Base-by-base conservation (phyloP, 148 eudicot genomes). In the Silene conica region DNA sequence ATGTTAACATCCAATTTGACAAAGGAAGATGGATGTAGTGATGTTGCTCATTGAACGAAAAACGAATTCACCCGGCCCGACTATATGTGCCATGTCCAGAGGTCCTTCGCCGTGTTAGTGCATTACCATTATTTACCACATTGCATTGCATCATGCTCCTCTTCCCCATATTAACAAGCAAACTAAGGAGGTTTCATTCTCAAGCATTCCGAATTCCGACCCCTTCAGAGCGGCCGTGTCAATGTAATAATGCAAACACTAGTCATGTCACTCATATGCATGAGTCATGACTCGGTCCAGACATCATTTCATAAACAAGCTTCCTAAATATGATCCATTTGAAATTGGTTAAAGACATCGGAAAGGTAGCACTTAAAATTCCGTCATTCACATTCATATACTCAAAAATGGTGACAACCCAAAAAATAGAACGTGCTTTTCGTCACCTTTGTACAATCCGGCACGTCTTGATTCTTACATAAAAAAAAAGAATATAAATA, bases 401-500 rank as follows among this genome's bases (percentile, higher is more conserved):
- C 65, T 61, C 65, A 20, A 22, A 61, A 23, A 61, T 59, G 55
- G 16, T 8, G 9, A 9, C 56, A 23, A 52, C 54, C 11, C 59
- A 25, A 69, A 25, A 19, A 3, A 52, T 50, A 46, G 38, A 48
- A 15, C 56, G 23, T 16, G 23, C 28, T 69, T 48, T 10, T 46
- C 4, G n/a, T 68, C 25, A 34, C 18, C 34, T 69, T 23, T 50
- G 72, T 69, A 69, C 72, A 69, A 69, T 69, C 22, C 21, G 21
- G 43, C 22, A 25, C 11, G 13, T 69, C 52, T 52, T 19, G 34
- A 46, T 46, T 68, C 58, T 48, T 46, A 46, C 71, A 68, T 28
- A 50, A 52, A 68, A 46, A 11, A 26, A 26, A 3, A 26, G 2
- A 3, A 19, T 13, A 50, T 50, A 12, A 45, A 20, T 69, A 50